These are phyloP conservation scores for Ceratobasidium sp. DNA, from an alignment of 1,284 basidiomycete genomes.

Conservation along the genomic window DNA sequence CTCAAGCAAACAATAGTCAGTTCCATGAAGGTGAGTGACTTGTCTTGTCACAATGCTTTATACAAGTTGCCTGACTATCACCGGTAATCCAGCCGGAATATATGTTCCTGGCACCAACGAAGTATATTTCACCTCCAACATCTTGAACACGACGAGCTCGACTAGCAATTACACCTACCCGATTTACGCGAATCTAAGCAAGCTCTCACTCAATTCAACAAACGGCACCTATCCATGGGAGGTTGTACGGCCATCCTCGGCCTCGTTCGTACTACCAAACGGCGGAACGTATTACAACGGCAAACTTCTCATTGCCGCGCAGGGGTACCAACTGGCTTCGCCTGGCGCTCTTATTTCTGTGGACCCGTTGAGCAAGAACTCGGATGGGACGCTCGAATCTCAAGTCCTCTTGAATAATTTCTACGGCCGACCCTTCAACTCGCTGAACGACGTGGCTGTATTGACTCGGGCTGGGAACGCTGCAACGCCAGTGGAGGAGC, in stretches of 20 bases:
- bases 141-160: conserved; percentile 26
- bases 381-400: conserved; percentile 20
- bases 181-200: conserved; percentile 30
- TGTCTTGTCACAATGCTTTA: no score
- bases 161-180: conserved; percentile 16
- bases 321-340: conserved; percentile 26
- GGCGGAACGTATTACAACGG: conserved; percentile 36
- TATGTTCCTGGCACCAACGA: conserved; percentile 38
- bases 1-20: conserved; percentile 30
- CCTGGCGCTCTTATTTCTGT: conserved; percentile 22
- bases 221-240: conserved; percentile 35
- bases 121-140: conserved; percentile 43
- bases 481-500: conserved; percentile 53
- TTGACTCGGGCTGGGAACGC: conserved; percentile 73
- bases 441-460: conserved; percentile 76
- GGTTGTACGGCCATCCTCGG: conserved; percentile 8
- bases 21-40: conserved; percentile 45
- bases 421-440: conserved; percentile 82
- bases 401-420: conserved; percentile 74
- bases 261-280: conserved; percentile 36
- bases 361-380: conserved; percentile 15
- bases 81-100: conserved; percentile 40
- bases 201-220: conserved; percentile 36
- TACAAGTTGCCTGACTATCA: no score
- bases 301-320: conserved; percentile 35